Percentiles rank a stretch among this genome's conserved stretches.
These are phyloP conservation scores for Boletus vinaceobasis DNA, from an alignment of 768 basidiomycete genomes.

Conservation along the genomic window DNA sequence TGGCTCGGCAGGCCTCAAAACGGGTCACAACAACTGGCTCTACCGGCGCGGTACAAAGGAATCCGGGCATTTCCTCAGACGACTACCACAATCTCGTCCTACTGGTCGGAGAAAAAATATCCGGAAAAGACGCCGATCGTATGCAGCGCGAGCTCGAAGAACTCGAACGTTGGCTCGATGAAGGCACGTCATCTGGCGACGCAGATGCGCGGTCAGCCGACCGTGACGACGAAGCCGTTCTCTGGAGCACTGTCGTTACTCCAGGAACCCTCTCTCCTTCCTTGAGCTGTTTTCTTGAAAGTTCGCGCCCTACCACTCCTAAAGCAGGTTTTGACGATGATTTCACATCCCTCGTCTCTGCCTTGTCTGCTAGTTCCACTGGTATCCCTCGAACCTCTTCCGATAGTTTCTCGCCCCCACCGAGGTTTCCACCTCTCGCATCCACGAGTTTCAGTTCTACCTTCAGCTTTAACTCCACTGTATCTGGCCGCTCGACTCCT, in stretches of 20 bases:
- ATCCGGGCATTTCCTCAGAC: constrained; percentile 8
- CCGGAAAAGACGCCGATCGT: constrained; percentile 30
- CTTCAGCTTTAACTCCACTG: constrained; percentile 23
- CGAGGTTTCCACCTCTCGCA: constrained; percentile 2
- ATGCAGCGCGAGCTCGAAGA: constrained; percentile 54
- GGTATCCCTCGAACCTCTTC: background rate
- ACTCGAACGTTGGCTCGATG: constrained; percentile 61
- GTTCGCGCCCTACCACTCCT: constrained; percentile 33
- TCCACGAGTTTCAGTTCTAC: constrained; percentile 27
- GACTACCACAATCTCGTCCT: constrained; percentile 22
- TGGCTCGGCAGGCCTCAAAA: constrained; percentile 37
- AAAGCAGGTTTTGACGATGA: constrained; percentile 69
- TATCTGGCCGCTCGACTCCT: constrained; percentile 28
- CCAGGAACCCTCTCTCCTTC: constrained; percentile 29
- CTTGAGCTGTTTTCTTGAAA: constrained; percentile 17
- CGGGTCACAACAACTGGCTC: background rate
- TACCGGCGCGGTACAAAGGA: background rate
- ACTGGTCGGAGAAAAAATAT: constrained; percentile 18
- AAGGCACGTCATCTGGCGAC: constrained; percentile 27
- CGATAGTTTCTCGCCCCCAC: background rate
- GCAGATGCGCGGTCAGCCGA: constrained; percentile 15
- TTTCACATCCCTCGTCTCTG: constrained; percentile 72
- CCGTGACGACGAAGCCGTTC: constrained; percentile 26
- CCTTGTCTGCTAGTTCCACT: constrained; percentile 32
- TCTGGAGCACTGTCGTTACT: constrained; percentile 39